A percentile compares a stretch with the other conserved stretches of the same genome.
These are phyloP conservation scores for Phialophora macrospora DNA, from an alignment of 2,329 filamentous ascomycete genomes.

Conservation along the genomic window DNA sequence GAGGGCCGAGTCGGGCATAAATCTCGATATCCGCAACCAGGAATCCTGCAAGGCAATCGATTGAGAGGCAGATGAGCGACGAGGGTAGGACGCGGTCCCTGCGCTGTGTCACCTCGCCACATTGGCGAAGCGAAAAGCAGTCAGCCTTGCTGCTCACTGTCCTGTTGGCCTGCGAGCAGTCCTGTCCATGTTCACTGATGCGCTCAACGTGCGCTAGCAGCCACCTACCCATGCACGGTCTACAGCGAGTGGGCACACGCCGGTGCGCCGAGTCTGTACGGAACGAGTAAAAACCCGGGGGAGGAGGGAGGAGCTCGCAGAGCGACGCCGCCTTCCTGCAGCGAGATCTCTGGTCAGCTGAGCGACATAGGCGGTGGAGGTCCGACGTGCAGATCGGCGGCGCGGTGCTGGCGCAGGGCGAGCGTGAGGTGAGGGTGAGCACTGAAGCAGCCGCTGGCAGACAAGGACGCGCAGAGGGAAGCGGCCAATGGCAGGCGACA, in stretches of 20 bases:
- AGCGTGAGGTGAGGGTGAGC: constrained; percentile 12
- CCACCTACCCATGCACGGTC: neutral
- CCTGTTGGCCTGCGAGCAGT: constrained; percentile 17
- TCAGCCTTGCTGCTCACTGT: constrained; percentile 30
- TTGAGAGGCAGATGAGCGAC: constrained; percentile 24
- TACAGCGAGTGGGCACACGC: neutral
- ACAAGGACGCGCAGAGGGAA: constrained; percentile 12
- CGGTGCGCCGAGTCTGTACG: constrained; percentile 13
- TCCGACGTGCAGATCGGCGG: constrained; percentile 26
- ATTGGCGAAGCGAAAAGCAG: constrained; percentile 30
- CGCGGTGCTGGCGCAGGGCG: constrained; percentile 25
- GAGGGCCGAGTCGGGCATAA: constrained; percentile 21
- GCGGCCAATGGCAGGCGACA: constrained; percentile 21
- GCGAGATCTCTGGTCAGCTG: constrained; percentile 35
- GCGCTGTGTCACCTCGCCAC: constrained; percentile 35
- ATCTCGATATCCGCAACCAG: constrained; percentile 25
- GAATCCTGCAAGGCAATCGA: constrained; percentile 31
- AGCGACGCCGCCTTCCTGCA: constrained; percentile 7
- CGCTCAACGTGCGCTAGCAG: neutral
- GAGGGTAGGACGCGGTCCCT: constrained; percentile 11
- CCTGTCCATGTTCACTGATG: constrained; percentile 11
- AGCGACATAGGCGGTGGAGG: constrained; percentile 27
- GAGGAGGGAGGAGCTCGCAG: constrained; percentile 7
- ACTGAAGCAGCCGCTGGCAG: constrained; percentile 16
- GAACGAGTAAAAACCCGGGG: constrained; percentile 18